phyloP scores from a whole-genome alignment of 2,329 filamentous ascomycete genomes.

The Fusarium miscanthi region DNA sequence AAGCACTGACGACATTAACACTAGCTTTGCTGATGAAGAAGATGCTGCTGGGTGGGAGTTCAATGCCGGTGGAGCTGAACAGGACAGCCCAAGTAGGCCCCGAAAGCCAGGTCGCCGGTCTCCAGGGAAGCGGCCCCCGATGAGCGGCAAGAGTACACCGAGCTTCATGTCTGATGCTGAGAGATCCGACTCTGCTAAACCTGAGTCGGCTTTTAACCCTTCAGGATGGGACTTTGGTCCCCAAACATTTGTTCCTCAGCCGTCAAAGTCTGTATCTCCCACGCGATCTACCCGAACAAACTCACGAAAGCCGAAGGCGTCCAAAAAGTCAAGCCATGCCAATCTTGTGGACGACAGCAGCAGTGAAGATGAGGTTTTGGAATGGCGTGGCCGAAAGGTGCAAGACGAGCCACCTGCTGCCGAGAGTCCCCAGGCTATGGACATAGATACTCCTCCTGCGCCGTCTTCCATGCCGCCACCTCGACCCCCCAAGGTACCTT shows the following conservation, averaged over 20 bases:
- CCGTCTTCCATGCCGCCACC: conserved; percentile 30
- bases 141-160: conserved; percentile 38
- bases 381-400: conserved; percentile 51
- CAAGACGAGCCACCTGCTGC: conserved; percentile 45
- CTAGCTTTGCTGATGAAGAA: conserved; percentile 66
- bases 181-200: conserved; percentile 42
- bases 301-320: conserved; percentile 70
- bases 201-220: conserved; percentile 58
- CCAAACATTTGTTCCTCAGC: conserved; percentile 64
- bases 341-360: conserved; percentile 61
- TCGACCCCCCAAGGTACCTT: conserved; percentile 32
- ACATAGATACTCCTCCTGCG: conserved; percentile 67
- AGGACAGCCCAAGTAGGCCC: conserved; percentile 39
- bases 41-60: conserved; percentile 61
- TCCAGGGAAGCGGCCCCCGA: conserved; percentile 48
- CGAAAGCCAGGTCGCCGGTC: conserved; percentile 57
- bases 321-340: conserved; percentile 61
- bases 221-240: conserved; percentile 67
- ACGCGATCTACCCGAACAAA: conserved; percentile 57
- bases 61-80: conserved; percentile 58
- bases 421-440: conserved; percentile 70
- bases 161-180: conserved; percentile 37
- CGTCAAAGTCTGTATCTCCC: conserved; percentile 57
- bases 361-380: conserved; percentile 55
- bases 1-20: conserved; percentile 71